A percentile compares a stretch with the other conserved stretches of the same genome.
These are phyloP conservation scores for Phytophthora hibernalis DNA, from an alignment of 352 stramenopile species.

Conservation along the genomic window DNA sequence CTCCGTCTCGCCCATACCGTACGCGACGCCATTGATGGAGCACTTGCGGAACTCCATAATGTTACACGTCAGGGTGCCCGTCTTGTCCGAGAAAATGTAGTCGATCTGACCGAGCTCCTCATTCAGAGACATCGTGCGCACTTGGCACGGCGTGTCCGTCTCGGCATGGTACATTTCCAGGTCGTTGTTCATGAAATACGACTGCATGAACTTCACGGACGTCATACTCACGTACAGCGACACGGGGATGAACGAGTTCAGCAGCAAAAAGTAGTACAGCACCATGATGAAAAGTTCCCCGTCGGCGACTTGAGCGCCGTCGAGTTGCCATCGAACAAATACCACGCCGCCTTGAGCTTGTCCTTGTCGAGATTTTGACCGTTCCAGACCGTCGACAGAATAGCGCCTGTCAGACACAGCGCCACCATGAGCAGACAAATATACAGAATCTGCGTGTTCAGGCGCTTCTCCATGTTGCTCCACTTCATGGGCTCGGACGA, in stretches of 20 bases:
- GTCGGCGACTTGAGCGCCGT: constrained; percentile 61
- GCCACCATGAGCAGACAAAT: constrained; percentile 85
- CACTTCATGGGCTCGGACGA: constrained; percentile 83
- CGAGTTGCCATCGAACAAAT: constrained; percentile 62
- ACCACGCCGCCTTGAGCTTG: constrained; percentile 60
- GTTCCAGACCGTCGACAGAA: constrained; percentile 78
- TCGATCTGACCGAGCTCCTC: constrained; percentile 95
- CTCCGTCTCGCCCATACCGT: constrained; percentile 91
- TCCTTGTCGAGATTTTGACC: constrained; percentile 55
- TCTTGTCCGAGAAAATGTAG: constrained; percentile 96
- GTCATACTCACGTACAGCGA: constrained; percentile 96
- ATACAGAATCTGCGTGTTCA: constrained; percentile 88
- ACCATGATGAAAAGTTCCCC: constrained; percentile 92
- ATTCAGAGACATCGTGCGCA: constrained; percentile 93
- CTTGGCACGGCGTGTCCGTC: constrained; percentile 92
- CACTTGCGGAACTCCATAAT: constrained; percentile 98
- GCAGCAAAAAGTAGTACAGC: constrained; percentile 94
- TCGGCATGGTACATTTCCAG: constrained; percentile 94
- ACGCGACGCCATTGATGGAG: constrained; percentile 94
- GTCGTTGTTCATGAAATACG: constrained; percentile 93
- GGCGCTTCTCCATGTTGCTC: constrained; percentile 87
- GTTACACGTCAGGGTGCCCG: constrained; percentile 95
- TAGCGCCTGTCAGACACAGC: constrained; percentile 74
- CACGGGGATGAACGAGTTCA: constrained; percentile 95
- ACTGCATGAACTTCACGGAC: constrained; percentile 93